Percentiles rank a stretch among this genome's conserved stretches.
phyloP scores from a whole-genome alignment of 1,284 basidiomycete species.

The Sphaerobolus stellatus region DNA sequence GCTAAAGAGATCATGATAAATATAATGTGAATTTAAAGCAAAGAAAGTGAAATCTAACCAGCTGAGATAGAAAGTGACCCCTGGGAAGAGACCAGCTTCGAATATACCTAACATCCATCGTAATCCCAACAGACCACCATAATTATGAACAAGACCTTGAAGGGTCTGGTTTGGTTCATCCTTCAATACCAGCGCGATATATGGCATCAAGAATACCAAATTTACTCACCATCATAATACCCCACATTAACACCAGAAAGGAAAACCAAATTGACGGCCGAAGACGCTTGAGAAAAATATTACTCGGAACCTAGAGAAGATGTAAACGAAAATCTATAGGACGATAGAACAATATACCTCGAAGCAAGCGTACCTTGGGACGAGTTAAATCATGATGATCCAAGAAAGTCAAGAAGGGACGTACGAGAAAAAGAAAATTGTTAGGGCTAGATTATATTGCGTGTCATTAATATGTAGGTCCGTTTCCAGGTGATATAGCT shows the following conservation, averaged over 20 bases:
- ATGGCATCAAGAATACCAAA: neutral
- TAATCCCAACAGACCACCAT: slow-evolving; percentile 49
- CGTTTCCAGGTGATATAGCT: slow-evolving; percentile 57
- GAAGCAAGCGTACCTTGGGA: slow-evolving; percentile 45
- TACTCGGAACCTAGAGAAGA: slow-evolving; percentile 56
- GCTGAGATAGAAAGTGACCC: slow-evolving; percentile 14
- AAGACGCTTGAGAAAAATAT: slow-evolving; percentile 69
- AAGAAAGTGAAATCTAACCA: neutral
- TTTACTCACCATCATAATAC: slow-evolving; percentile 61
- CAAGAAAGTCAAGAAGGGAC: slow-evolving; percentile 26
- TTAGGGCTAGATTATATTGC: slow-evolving; percentile 64
- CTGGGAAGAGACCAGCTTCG: slow-evolving; percentile 65
- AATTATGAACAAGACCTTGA: slow-evolving; percentile 67
- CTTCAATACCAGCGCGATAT: slow-evolving; percentile 13
- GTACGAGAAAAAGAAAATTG: slow-evolving; percentile 55
- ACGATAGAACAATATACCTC: slow-evolving; percentile 47
- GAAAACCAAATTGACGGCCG: slow-evolving; percentile 68
- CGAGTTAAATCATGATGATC: neutral
- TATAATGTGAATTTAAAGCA: neutral
- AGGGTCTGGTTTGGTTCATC: slow-evolving; percentile 45
- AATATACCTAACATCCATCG: slow-evolving; percentile 47
- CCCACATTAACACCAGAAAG: slow-evolving; percentile 64
- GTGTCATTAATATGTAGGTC: slow-evolving; percentile 58
- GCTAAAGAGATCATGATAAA: slow-evolving; percentile 14
- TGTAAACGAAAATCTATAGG: slow-evolving; percentile 23